Conservation (phyloP, 176 grass and related monocot genomes). For the Bothriochloa decipiens region DNA sequence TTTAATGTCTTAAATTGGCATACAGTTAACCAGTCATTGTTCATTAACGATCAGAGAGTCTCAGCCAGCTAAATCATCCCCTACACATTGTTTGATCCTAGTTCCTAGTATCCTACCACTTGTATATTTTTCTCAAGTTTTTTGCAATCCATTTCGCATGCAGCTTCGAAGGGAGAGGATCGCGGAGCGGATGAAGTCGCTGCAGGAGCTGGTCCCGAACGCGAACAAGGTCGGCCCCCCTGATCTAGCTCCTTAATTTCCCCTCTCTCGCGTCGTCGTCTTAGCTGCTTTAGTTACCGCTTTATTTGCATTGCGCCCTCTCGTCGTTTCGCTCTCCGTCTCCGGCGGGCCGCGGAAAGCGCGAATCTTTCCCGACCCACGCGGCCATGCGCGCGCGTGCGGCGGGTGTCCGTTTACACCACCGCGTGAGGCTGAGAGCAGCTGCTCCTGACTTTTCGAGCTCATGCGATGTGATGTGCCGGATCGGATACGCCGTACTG, state of each 20-base stretch:
- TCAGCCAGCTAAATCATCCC: too few species aligned
- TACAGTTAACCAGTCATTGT: neutral
- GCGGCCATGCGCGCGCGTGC: neutral
- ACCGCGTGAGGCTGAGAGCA: too few species aligned
- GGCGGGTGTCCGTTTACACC: neutral
- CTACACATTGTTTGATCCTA: too few species aligned
- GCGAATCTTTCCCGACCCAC: neutral
- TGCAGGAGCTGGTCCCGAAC: conserved; percentile 94
- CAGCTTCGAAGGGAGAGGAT: conserved; percentile 98
- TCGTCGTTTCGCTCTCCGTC: neutral
- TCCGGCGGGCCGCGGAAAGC: neutral
- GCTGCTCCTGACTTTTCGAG: neutral
- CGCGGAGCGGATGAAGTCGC: conserved; percentile 95
- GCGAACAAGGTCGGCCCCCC: conserved; percentile 69
- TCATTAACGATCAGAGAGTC: neutral
- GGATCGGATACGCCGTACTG: neutral
- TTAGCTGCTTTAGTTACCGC: neutral
- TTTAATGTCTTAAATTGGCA: neutral
- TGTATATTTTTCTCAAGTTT: neutral
- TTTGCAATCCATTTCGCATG: conserved; percentile 16
- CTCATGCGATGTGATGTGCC: too few species aligned
- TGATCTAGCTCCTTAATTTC: too few species aligned
- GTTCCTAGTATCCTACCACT: too few species aligned
- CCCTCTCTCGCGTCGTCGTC: neutral
- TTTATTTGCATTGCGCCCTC: neutral